phyloP scores from a whole-genome alignment of 2,329 filamentous ascomycete genomes.

The Colletotrichum tofieldiae region DNA sequence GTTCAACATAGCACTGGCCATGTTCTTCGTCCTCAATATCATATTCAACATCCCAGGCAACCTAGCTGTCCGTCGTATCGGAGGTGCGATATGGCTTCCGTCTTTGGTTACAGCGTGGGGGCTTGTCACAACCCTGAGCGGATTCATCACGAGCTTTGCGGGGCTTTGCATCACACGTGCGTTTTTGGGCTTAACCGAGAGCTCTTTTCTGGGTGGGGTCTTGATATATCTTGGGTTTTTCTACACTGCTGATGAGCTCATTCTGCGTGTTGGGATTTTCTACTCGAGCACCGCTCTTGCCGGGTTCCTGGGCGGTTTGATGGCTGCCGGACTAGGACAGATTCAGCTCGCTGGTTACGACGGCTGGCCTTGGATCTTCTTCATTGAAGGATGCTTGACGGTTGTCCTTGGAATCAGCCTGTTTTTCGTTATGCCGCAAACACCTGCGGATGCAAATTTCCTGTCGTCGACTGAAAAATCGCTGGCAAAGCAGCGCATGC shows the following conservation, averaged over 20 bases:
- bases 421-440: constrained; percentile 30
- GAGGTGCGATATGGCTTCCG: constrained; percentile 45
- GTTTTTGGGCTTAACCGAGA: constrained; percentile 47
- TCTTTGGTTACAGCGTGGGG: constrained; percentile 46
- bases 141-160: constrained; percentile 45
- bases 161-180: constrained; percentile 45
- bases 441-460: constrained; percentile 37
- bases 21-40: constrained; percentile 47
- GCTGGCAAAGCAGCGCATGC: constrained; percentile 27
- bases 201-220: constrained; percentile 46
- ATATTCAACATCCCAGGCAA: constrained; percentile 48
- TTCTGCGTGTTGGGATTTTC: constrained; percentile 46
- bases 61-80: constrained; percentile 44
- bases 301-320: constrained; percentile 38
- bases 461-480: constrained; percentile 13
- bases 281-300: constrained; percentile 44
- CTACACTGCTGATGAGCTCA: constrained; percentile 46
- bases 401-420: constrained; percentile 25
- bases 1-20: constrained; percentile 45
- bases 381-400: constrained; percentile 41
- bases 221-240: constrained; percentile 49
- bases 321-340: constrained; percentile 36
- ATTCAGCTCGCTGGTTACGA: constrained; percentile 26
- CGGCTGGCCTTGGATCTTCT: constrained; percentile 45
- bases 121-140: constrained; percentile 43